Percentiles rank a stretch among this genome's conserved stretches.
phyloP scores from a whole-genome alignment of 352 stramenopile genomes.

The Plasmopara muralis region DNA sequence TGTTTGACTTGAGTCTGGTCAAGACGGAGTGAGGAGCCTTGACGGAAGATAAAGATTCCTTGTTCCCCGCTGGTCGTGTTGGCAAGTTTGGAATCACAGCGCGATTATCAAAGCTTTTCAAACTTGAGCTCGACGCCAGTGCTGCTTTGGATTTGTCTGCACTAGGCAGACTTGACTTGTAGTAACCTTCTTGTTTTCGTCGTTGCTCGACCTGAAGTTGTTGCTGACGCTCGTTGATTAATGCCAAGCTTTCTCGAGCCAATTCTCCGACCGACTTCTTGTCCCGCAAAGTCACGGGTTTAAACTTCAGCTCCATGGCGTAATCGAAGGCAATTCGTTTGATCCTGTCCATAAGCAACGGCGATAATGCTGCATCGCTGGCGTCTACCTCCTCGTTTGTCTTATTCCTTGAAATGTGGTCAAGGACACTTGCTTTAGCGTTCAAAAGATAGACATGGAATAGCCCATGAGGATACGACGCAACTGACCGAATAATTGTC shows the following conservation, averaged over 20 bases:
- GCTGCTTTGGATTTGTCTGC: constrained; percentile 1
- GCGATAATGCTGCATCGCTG: constrained; percentile 1
- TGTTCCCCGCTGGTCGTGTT: constrained; percentile 28
- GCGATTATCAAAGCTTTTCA: constrained; percentile 3
- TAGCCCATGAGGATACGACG: constrained; percentile 56
- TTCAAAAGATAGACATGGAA: constrained; percentile 36
- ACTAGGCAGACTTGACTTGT: constrained; percentile 3
- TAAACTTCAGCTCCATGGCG: constrained; percentile 41
- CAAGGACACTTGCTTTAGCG: constrained; percentile 10
- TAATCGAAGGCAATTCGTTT: constrained; percentile 61
- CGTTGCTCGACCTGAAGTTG: constrained; percentile 8
- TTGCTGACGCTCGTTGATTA: constrained; percentile 39
- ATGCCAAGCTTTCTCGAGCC: constrained; percentile 47
- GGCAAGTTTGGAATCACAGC: constrained; percentile 17
- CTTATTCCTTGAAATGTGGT: not conserved
- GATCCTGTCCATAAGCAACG: constrained; percentile 38
- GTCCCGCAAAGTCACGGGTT: constrained; percentile 24
- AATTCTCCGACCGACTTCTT: constrained; percentile 56
- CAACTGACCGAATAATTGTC: constrained; percentile 41
- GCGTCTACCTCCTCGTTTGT: constrained; percentile 5
- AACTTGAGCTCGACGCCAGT: constrained; percentile 2
- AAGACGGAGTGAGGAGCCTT: constrained; percentile 37
- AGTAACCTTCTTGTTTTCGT: constrained; percentile 6
- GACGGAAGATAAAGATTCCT: constrained; percentile 5
- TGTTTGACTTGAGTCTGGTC: constrained; percentile 33